phyloP scores from a whole-genome alignment of 495 filamentous ascomycete species.

The Podospora didyma region DNA sequence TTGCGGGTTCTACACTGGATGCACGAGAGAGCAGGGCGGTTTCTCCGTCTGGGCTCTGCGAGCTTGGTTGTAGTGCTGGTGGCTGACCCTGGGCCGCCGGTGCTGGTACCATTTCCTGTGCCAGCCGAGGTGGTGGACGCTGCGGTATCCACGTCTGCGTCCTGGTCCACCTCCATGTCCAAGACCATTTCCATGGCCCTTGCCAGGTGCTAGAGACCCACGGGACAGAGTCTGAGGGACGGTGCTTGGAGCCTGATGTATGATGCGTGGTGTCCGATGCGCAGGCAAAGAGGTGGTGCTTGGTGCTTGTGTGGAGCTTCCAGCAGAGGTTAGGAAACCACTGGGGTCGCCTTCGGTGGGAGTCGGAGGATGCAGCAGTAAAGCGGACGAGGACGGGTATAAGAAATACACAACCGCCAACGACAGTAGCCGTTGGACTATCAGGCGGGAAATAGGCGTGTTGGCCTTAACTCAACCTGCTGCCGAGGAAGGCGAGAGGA shows the following conservation, averaged over 20 bases:
- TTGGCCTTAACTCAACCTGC: no score
- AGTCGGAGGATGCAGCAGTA: not conserved
- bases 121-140: not conserved
- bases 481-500: no score
- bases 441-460: not conserved
- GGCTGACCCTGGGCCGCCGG: not conserved
- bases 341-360: not conserved
- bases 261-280: no score
- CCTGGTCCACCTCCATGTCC: slow-evolving; percentile 19
- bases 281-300: no score
- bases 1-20: slow-evolving; percentile 52
- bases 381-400: slow-evolving; percentile 6
- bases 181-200: slow-evolving; percentile 9
- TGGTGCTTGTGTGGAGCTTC: slow-evolving; percentile 5
- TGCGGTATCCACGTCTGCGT: slow-evolving; percentile 6
- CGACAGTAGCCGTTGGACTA: not conserved
- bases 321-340: not conserved
- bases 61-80: not conserved
- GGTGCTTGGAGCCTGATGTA: no score
- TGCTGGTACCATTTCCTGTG: not conserved
- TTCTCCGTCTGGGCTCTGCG: slow-evolving; percentile 30
- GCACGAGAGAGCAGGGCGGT: slow-evolving; percentile 46
- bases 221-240: no score
- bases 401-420: not conserved
- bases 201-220: not conserved